These are phyloP conservation scores for Polygonum maritimum DNA, from an alignment of 148 eudicot genomes.

Conservation along the genomic window DNA sequence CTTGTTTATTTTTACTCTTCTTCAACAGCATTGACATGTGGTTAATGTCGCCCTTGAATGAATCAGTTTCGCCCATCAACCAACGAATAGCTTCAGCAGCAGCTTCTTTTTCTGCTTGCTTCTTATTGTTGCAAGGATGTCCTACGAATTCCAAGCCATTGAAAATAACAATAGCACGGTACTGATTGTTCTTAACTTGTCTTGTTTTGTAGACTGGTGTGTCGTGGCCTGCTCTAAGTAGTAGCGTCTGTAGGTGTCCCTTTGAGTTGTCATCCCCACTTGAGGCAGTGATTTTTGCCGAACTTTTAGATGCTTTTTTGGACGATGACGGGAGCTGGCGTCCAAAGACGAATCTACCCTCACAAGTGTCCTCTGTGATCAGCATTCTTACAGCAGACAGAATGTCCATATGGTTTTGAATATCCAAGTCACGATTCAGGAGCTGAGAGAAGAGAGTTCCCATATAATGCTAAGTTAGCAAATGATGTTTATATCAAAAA, in stretches of 20 bases:
- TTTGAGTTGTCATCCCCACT: conserved; percentile 62
- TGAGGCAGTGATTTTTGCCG: conserved; percentile 10
- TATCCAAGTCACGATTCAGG: conserved; percentile 46
- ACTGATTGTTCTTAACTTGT: conserved; percentile 60
- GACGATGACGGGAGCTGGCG: conserved; percentile 47
- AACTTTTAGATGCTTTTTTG: conserved; percentile 31
- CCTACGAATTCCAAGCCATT: conserved; percentile 79
- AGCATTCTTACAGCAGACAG: conserved; percentile 60
- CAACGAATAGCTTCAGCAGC: conserved; percentile 77
- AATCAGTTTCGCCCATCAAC: conserved; percentile 72
- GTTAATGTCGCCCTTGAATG: conserved; percentile 41
- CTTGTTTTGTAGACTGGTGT: conserved; percentile 70
- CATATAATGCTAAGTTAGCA: background rate
- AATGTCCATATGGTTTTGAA: conserved; percentile 40
- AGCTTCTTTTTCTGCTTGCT: conserved; percentile 85
- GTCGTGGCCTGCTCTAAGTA: conserved; percentile 72
- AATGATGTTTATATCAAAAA: background rate
- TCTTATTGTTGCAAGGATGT: conserved; percentile 63
- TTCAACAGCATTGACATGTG: conserved; percentile 59
- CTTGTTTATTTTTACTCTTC: conserved; percentile 51
- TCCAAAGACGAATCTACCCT: conserved; percentile 85
- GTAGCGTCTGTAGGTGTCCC: conserved; percentile 71
- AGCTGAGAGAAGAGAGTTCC: conserved; percentile 32
- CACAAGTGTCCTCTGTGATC: conserved; percentile 66
- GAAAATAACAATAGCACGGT: conserved; percentile 58